These are phyloP conservation scores for Fraxinus ornus DNA, from an alignment of 305 asterid genomes.

Conservation along the genomic window DNA sequence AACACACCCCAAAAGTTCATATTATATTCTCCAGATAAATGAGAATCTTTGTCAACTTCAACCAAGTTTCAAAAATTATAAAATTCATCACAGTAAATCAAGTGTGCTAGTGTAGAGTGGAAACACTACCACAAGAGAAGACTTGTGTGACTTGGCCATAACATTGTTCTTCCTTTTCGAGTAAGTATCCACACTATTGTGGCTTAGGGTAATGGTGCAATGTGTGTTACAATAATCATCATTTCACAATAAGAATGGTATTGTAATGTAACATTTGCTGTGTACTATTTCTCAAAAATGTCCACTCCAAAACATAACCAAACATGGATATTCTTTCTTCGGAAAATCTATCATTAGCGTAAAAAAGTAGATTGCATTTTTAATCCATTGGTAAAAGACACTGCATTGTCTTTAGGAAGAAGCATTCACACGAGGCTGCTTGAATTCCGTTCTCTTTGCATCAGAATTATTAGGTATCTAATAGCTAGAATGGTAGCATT, in stretches of 20 bases:
- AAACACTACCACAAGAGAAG: not conserved
- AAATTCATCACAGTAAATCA: not conserved
- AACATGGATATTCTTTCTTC: not conserved
- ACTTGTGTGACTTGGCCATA: not conserved
- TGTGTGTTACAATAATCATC: not conserved
- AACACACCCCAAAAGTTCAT: not conserved
- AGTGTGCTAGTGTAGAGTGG: not conserved
- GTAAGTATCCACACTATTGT: not conserved
- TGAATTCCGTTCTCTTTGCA: not conserved
- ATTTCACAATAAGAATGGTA: not conserved
- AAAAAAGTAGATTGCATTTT: not conserved
- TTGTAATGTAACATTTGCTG: not conserved
- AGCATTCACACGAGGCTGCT: not conserved
- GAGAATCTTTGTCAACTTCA: not conserved
- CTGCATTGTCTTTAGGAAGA: not conserved
- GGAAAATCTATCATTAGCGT: not conserved
- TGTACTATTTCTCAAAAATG: not conserved
- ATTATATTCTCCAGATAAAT: slow-evolving; percentile 6
- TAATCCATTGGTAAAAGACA: not conserved
- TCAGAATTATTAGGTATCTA: not conserved
- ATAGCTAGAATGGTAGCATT: not conserved
- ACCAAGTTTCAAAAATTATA: not conserved
- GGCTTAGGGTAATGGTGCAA: not conserved
- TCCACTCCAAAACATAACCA: not conserved
- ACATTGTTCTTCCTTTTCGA: not conserved